phyloP scores from a whole-genome alignment of 2,329 filamentous ascomycete genomes.

The Leptographium galeiforme region DNA sequence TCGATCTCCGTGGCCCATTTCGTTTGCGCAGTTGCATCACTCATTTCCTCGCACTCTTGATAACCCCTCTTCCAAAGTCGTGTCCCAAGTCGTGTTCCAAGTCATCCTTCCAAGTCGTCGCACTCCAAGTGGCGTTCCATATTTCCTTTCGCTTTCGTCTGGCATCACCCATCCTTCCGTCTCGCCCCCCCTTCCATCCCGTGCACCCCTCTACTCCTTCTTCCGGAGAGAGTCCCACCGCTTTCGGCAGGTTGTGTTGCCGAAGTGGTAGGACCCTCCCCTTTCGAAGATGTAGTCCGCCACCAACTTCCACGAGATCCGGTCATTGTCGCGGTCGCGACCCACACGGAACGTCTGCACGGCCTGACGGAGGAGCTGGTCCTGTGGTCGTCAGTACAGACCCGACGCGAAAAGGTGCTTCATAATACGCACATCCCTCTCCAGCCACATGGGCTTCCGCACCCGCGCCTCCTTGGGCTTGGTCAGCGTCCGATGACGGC shows the following conservation, averaged over 20 bases:
- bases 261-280: slow-evolving; percentile 46
- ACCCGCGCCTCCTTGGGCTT: slow-evolving; percentile 49
- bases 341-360: slow-evolving; percentile 22
- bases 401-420: background rate
- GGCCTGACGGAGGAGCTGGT: slow-evolving; percentile 29
- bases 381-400: slow-evolving; percentile 17
- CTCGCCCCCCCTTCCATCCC: background rate
- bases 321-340: slow-evolving; percentile 18
- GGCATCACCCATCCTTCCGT: background rate
- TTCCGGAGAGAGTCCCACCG: slow-evolving; percentile 36
- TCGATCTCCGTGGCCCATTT: background rate
- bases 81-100: background rate
- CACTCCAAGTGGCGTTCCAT: background rate
- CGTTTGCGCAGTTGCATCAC: background rate
- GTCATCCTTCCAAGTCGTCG: background rate
- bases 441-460: slow-evolving; percentile 51
- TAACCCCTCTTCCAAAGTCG: background rate
- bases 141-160: background rate
- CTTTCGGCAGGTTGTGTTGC: slow-evolving; percentile 43
- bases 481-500: slow-evolving; percentile 51
- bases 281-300: slow-evolving; percentile 35
- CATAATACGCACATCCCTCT: slow-evolving; percentile 44
- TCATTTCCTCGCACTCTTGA: background rate
- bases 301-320: slow-evolving; percentile 44
- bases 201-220: background rate